Evolutionary conservation across 192 early-diverging fungal species (phyloP), one percentile per base, ranked within the genome.

Genomic region (Coemansia sp.): DNA sequence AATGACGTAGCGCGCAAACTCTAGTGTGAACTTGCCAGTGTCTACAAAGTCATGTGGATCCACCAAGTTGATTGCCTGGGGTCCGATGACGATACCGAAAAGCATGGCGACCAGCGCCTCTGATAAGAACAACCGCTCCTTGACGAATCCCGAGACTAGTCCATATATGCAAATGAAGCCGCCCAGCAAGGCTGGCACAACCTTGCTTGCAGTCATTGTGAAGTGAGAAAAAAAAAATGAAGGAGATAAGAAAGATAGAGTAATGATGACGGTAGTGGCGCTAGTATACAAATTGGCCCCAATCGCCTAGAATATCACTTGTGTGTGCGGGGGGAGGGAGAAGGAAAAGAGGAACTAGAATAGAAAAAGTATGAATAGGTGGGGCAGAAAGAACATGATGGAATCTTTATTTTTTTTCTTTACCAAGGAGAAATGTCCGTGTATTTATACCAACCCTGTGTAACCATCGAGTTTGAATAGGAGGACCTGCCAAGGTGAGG

Each of bases 61-160:
- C 47, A 96, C 83, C 19, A 91, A 73, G 55, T 89, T 88, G 44
- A 89, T 79, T 17, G 85, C 92, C 42, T 90, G 73, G 3, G 93
- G 93, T 32, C 95, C 95, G 55, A 94, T 80, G 50, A 92, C 79
- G 38, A 98, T 93, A 2, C 96, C 96, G 57, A 95, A 86, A n/a
- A 91, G 62, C 35, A 90, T 91, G 28, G 96, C 90, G 0, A 98
- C 93, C 50, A 98, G 72, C 19, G 78, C 72, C 73, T 93, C 92
- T 13, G 90, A 90, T 49, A 93, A 69, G 63, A 88, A 93, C 46
- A 93, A 70, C 14, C 86, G 85, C 60, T 93, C 88, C 69, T 91
- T 93, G 55, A 93, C 77, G 64, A 91, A 82, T 35, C 87, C 73
- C 42, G 90, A 91, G 8, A 88, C 85, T 1, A 93, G 83, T 7